Conservation (phyloP, 768 basidiomycete genomes). For the Naganishia kalamii region DNA sequence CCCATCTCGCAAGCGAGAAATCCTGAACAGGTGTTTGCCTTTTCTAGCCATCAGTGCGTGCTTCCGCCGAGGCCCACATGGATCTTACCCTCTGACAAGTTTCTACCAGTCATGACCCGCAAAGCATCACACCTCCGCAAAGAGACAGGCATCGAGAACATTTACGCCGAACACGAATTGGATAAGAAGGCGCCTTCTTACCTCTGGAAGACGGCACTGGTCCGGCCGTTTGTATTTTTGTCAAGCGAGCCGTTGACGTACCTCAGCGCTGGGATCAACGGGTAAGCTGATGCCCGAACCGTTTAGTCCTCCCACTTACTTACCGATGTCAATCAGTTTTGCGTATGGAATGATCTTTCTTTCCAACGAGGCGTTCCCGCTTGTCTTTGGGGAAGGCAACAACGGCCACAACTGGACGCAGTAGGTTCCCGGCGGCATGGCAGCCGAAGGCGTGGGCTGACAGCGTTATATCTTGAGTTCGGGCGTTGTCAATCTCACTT, state of each 20-base stretch:
- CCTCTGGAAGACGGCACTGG: slow-evolving; percentile 33
- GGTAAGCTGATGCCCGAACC: slow-evolving; percentile 7
- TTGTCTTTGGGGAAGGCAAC: slow-evolving; percentile 36
- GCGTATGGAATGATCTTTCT: slow-evolving; percentile 38
- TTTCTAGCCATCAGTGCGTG: neutral
- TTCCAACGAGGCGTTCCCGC: slow-evolving; percentile 36
- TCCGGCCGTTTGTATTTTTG: slow-evolving; percentile 37
- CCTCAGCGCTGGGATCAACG: slow-evolving; percentile 35
- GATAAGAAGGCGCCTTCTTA: slow-evolving; percentile 32
- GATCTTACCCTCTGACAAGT: neutral
- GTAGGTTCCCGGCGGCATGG: slow-evolving; percentile 7
- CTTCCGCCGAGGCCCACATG: neutral
- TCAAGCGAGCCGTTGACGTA: slow-evolving; percentile 41
- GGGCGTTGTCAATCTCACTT: slow-evolving; percentile 35
- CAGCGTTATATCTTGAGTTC: slow-evolving; percentile 15
- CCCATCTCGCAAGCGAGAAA: neutral
- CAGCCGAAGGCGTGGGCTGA: neutral
- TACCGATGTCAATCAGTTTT: slow-evolving; percentile 15
- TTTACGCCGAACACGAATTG: slow-evolving; percentile 35
- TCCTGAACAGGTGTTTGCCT: neutral
- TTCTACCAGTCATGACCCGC: slow-evolving; percentile 22
- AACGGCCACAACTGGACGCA: slow-evolving; percentile 35
- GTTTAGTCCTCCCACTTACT: neutral
- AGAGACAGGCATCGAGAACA: slow-evolving; percentile 27
- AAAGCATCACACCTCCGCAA: slow-evolving; percentile 28